Evolutionary conservation across 208 protist species (phyloP).

Genomic region (Trypanosoma mega): DNA sequence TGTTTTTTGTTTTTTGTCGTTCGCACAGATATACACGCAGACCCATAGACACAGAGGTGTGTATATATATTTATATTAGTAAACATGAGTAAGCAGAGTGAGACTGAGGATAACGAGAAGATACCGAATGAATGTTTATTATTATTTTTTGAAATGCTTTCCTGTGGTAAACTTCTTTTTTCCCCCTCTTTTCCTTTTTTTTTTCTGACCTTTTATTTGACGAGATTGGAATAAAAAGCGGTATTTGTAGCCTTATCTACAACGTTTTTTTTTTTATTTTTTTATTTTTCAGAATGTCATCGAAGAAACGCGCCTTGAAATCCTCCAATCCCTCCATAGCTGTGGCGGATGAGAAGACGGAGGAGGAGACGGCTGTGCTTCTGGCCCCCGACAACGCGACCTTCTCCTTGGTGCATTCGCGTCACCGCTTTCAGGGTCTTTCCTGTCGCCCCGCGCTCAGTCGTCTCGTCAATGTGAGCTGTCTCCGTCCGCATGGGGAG

Average conservation of each 20-base stretch:
- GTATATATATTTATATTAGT: no score
- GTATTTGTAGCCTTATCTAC: neutral
- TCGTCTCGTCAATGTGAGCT: constrained; percentile 22
- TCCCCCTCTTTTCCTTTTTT: constrained; percentile 1
- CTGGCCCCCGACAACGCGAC: neutral
- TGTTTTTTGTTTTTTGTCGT: no score
- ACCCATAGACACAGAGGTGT: no score
- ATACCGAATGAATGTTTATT: no score
- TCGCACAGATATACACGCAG: no score
- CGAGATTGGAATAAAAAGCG: neutral
- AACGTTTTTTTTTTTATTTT: neutral
- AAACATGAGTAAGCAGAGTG: no score
- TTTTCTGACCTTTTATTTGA: constrained; percentile 2
- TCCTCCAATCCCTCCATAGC: no score
- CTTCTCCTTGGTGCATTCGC: neutral
- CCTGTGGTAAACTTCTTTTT: neutral
- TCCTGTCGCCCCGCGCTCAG: constrained; percentile 17
- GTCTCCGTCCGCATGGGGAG: constrained; percentile 21
- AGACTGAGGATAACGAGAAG: no score
- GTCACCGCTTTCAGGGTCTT: neutral
- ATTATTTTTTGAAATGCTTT: no score
- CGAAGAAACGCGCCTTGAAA: no score
- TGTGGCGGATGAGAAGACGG: no score
- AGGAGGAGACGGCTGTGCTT: no score
- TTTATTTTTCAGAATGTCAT: constrained; percentile 16